phyloP scores from a whole-genome alignment of 768 basidiomycete genomes.

The Termitomyces sp. region DNA sequence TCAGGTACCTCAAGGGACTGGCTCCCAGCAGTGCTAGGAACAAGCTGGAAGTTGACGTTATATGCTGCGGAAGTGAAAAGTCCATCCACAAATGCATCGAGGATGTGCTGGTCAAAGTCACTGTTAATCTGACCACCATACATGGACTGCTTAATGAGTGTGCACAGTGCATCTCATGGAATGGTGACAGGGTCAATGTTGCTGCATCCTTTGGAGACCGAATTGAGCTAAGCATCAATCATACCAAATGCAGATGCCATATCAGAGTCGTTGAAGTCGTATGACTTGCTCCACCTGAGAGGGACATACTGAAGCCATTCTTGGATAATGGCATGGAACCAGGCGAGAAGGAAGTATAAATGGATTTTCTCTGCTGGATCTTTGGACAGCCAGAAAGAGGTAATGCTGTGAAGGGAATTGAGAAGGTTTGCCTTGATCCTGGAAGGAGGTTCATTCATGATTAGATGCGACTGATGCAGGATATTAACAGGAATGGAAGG shows the following conservation, averaged over 20 bases:
- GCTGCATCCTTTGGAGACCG: constrained; percentile 79
- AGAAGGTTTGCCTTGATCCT: constrained; percentile 95
- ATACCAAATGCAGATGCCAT: constrained; percentile 89
- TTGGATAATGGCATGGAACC: constrained; percentile 98
- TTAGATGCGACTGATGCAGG: constrained; percentile 88
- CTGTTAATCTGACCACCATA: constrained; percentile 95
- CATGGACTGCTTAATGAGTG: constrained; percentile 91
- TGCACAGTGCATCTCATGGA: constrained; percentile 94
- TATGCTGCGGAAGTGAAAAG: constrained; percentile 88
- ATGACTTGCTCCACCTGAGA: constrained; percentile 93
- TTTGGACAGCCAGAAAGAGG: constrained; percentile 65
- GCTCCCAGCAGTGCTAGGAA: constrained; percentile 56
- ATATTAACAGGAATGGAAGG: constrained; percentile 95
- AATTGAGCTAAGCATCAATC: constrained; percentile 86
- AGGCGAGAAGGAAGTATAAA: constrained; percentile 93
- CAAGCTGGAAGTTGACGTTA: constrained; percentile 90
- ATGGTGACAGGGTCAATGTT: constrained; percentile 91
- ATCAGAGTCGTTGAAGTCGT: constrained; percentile 99
- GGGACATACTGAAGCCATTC: constrained; percentile 96
- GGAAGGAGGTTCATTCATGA: constrained; percentile 99
- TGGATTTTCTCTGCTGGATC: constrained; percentile 93
- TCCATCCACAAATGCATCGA: constrained; percentile 90
- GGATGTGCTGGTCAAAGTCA: constrained; percentile 89
- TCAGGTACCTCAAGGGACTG: constrained; percentile 75
- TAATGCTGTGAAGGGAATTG: constrained; percentile 78